Evolutionary conservation across 129 eudicot species (phyloP), one percentile per base, ranked within the genome.

Genomic region (Artemisia argyi): DNA sequence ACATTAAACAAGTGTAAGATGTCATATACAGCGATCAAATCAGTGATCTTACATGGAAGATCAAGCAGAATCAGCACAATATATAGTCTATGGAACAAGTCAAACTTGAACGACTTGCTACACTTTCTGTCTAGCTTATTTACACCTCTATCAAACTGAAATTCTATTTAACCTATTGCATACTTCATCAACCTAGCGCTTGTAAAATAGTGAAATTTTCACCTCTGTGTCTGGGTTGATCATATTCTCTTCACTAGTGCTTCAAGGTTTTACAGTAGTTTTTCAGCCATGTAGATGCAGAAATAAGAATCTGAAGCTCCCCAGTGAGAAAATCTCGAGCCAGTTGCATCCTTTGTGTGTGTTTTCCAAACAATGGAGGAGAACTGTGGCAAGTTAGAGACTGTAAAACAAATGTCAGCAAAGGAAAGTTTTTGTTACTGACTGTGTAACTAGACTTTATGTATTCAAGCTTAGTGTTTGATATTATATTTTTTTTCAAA

Each of bases 271-370:
- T 54, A 68, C 97, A 91, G 63, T 91, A 91, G 56, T 77, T 86
- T 72, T 89, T 58, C 71, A 91, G 80, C 97, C 97, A 91, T 30
- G 48, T 79, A 65, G 89, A 81, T 78, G 97, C 96, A 57, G 97
- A 88, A 56, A 76, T 74, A 62, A 91, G 85, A 54, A 91, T 81
- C 51, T 81, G 80, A 65, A 86, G 88, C 82, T 91, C 97, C 18
- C 96, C 89, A 9, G 16, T 63, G 11, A 92, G 88, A 17, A 92
- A 84, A 83, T 83, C 87, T 63, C 16, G 80, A 50, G 94, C 97
- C 59, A 86, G 68, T 55, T 78, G 79, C 79, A 81, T 72, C 86
- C 94, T 79, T 59, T 24, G 24, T 68, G 60, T 69, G 76, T 65
- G 18, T 61, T 79, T 86, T 70, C 26, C 74, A 42, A 26, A 47